Conservation (phyloP, 2,329 filamentous ascomycete genomes). For the Penicillium sp. region DNA sequence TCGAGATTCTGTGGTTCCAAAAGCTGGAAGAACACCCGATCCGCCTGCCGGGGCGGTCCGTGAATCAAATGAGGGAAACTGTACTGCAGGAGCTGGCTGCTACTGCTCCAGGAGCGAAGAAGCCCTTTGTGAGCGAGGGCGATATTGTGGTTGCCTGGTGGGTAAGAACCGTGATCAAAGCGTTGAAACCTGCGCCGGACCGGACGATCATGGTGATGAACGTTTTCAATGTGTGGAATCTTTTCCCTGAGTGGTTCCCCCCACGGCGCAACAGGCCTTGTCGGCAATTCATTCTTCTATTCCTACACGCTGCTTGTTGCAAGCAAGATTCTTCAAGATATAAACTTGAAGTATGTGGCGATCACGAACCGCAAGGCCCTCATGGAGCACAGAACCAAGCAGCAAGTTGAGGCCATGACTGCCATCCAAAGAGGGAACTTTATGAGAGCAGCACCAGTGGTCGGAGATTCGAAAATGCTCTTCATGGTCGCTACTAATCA, state of each 20-base stretch:
- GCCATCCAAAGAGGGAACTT: conserved; percentile 5
- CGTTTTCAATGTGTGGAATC: conserved; percentile 39
- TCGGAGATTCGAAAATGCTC: background rate
- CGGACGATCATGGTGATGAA: conserved; percentile 40
- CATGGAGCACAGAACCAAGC: conserved; percentile 15
- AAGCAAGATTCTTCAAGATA: background rate
- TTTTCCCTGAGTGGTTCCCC: conserved; percentile 34
- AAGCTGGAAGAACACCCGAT: background rate
- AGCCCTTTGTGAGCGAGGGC: background rate
- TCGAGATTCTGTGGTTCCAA: background rate
- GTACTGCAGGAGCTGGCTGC: background rate
- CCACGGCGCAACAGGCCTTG: conserved; percentile 21
- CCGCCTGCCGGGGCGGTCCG: background rate
- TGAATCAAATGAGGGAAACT: background rate
- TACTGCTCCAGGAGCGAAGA: background rate
- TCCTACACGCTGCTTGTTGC: background rate
- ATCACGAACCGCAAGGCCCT: conserved; percentile 14
- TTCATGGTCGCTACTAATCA: background rate
- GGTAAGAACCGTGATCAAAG: conserved; percentile 28
- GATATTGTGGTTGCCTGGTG: conserved; percentile 35
- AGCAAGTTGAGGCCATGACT: conserved; percentile 19
- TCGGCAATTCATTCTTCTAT: background rate
- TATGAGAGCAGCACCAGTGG: conserved; percentile 18
- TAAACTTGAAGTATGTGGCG: background rate
- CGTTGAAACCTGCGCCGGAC: conserved; percentile 24